These are phyloP conservation scores for Phytophthora crassamura DNA, from an alignment of 352 stramenopile genomes.

Conservation along the genomic window DNA sequence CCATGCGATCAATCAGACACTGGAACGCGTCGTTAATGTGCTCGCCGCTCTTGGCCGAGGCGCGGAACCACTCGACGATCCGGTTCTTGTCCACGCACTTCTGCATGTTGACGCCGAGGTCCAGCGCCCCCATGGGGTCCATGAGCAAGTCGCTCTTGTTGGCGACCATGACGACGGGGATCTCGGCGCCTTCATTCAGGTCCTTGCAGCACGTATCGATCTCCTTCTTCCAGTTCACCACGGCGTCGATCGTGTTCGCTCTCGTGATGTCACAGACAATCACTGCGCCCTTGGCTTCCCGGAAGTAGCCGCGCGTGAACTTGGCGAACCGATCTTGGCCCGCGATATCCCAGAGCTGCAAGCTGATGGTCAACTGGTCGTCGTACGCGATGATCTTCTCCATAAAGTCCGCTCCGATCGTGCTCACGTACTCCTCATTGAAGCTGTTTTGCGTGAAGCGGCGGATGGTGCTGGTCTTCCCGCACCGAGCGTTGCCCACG, in stretches of 20 bases:
- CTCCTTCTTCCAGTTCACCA: conserved; percentile 84
- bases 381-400: conserved; percentile 83
- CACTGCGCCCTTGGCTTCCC: conserved; percentile 78
- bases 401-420: conserved; percentile 87
- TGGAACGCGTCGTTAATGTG: conserved; percentile 66
- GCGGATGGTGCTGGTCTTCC: conserved; percentile 89
- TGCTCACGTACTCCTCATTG: conserved; percentile 85
- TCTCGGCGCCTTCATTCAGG: conserved; percentile 43
- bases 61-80: conserved; percentile 82
- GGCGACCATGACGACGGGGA: conserved; percentile 84
- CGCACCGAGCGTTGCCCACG: conserved; percentile 87
- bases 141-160: conserved; percentile 89
- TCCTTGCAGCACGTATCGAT: conserved; percentile 72
- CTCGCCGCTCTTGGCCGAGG: conserved; percentile 78
- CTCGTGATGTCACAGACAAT: conserved; percentile 91
- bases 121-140: conserved; percentile 69
- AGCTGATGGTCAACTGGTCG: conserved; percentile 57
- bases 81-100: conserved; percentile 79
- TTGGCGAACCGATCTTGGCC: conserved; percentile 91
- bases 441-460: conserved; percentile 79
- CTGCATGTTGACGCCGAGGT: conserved; percentile 86
- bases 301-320: conserved; percentile 87
- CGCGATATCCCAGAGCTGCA: conserved; percentile 91
- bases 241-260: conserved; percentile 86
- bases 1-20: conserved; percentile 70